phyloP scores from a whole-genome alignment of 169 alveolate genomes.

The Miamiensis avidus region DNA sequence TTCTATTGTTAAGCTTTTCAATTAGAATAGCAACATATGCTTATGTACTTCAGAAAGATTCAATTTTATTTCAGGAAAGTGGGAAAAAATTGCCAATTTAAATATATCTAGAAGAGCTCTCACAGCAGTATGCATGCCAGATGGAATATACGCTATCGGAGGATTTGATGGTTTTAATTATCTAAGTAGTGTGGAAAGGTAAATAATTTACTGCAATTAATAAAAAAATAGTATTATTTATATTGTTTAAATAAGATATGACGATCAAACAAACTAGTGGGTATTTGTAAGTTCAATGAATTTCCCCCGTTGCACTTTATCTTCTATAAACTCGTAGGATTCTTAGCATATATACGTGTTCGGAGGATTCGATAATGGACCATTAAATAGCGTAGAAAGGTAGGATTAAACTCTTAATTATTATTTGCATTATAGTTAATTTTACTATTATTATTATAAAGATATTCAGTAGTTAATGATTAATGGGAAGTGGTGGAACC shows the following conservation, averaged over 20 bases:
- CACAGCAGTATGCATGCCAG: constrained; percentile 73
- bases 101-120: constrained; percentile 70
- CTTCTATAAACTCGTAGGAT: constrained; percentile 66
- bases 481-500: constrained; percentile 30
- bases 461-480: constrained; percentile 41
- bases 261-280: constrained; percentile 59
- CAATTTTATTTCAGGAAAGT: constrained; percentile 45
- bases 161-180: constrained; percentile 81
- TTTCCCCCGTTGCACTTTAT: constrained; percentile 71
- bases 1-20: too few species aligned
- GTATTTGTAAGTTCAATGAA: constrained; percentile 58
- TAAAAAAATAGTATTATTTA: constrained; percentile 21
- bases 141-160: constrained; percentile 83
- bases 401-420: not conserved
- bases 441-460: not conserved
- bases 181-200: constrained; percentile 62
- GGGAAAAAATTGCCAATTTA: constrained; percentile 62
- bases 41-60: constrained; percentile 59
- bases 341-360: constrained; percentile 72
- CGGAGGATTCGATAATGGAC: constrained; percentile 79
- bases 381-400: constrained; percentile 70
- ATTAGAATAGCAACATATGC: constrained; percentile 9
- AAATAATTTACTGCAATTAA: not conserved
- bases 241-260: constrained; percentile 31
- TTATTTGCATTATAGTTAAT: not conserved